These are phyloP conservation scores for Podila horticola DNA, from an alignment of 192 early-diverging fungal species.

Conservation along the genomic window DNA sequence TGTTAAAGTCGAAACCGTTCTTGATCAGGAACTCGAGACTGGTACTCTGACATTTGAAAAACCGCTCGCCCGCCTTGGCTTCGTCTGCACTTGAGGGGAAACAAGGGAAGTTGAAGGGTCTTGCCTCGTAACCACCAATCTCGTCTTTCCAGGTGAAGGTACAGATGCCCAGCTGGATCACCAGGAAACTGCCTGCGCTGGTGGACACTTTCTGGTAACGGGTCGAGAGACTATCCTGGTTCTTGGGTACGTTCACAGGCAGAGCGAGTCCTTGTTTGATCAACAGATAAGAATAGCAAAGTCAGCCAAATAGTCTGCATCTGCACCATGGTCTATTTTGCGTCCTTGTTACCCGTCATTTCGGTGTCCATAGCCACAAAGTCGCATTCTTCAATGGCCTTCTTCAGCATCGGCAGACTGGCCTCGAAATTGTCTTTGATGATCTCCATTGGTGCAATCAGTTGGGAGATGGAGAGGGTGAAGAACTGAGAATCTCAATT, in stretches of 20 bases:
- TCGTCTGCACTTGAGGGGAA: slow-evolving; percentile 72
- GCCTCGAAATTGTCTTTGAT: slow-evolving; percentile 69
- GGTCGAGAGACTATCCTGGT: slow-evolving; percentile 33
- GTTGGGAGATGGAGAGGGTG: background rate
- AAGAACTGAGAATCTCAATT: background rate
- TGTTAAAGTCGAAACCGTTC: slow-evolving; percentile 92
- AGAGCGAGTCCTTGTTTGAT: slow-evolving; percentile 17
- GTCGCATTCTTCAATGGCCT: slow-evolving; percentile 73
- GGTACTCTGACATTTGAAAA: slow-evolving; percentile 56
- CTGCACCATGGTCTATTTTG: background rate
- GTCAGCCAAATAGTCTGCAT: background rate
- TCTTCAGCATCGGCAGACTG: slow-evolving; percentile 63
- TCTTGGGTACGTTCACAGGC: slow-evolving; percentile 17
- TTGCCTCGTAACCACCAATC: slow-evolving; percentile 70
- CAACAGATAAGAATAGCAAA: background rate
- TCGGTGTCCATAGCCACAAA: slow-evolving; percentile 87
- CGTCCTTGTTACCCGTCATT: slow-evolving; percentile 69
- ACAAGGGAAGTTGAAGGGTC: slow-evolving; percentile 90
- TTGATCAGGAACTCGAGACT: slow-evolving; percentile 79
- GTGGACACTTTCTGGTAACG: slow-evolving; percentile 31
- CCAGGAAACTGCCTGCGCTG: slow-evolving; percentile 53
- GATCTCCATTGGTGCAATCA: slow-evolving; percentile 69
- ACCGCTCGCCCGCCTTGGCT: slow-evolving; percentile 59
- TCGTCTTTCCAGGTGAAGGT: slow-evolving; percentile 76
- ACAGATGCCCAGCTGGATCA: slow-evolving; percentile 88